Evolutionary conservation across 2,329 filamentous ascomycete genomes (phyloP), one percentile per base, ranked within the genome.

Genomic region (Penicillium sp.): DNA sequence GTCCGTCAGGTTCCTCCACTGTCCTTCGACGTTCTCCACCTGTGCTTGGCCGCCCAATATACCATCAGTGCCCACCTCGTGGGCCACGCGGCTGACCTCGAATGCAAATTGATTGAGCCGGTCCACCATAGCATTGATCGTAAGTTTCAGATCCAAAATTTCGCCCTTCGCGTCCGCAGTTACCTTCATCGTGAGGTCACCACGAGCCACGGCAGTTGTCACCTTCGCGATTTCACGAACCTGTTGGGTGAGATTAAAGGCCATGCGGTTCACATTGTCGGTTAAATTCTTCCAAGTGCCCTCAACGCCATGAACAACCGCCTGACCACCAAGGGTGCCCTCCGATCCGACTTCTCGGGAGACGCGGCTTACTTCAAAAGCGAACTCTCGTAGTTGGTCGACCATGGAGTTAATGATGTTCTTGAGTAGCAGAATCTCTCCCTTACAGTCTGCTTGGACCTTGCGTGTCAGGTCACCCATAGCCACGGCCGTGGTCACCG

Each of bases 401-500:
- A 96, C 92, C 92, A 96, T 96, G 67, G 88, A 93, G 74, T 96
- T 96, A 79, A 96, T 96, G 42, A 92, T 96, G 56, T 90, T 90
- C 75, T 96, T 96, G 67, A 96, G 88, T 78, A 88, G 88, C 71
- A 85, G 87, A 66, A 90, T 96, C 79, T 92, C 93, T 71, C 88
- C 94, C 76, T 85, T 87, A 73, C 88, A 91, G 65, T 89, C 89
- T 51, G 90, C 91, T 70, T 95, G 90, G 29, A 96, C 92, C 72
- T 96, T 96, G 71, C 95, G 91, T 45, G 91, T 96, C 63, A 96
- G 79, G 71, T 96, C 92, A 72, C 92, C 92, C 71, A 83, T 82
- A 52, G 83, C 83, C 50, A 86, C 84, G 21, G 83, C 83, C n/a
- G 84, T 85, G 54, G 85, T 84, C 57, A 86, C 85, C 53, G 79